Base-by-base conservation (phyloP, 1,139 yeast species). In the Saccharomyces hybrid region DNA sequence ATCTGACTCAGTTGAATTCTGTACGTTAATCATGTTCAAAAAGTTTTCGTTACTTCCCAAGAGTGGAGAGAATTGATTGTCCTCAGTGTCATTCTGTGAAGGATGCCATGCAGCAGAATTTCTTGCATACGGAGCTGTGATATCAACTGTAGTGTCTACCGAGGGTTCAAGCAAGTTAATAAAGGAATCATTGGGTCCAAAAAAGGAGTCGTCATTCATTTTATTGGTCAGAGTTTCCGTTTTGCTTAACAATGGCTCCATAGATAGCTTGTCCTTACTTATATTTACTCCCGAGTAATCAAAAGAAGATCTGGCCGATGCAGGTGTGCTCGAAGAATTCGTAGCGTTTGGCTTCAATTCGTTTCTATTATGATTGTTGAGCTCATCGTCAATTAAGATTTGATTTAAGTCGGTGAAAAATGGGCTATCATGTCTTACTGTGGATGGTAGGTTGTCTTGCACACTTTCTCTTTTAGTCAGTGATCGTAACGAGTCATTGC, bases 401-500 rank as follows among this genome's bases (percentile, higher is more conserved):
- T 62, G 59, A 42, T 61, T 66, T 53, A 67, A 51, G 50, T 64
- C 70, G 52, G 56, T 62, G 50, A 51, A 67, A 4, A 63, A 55
- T 1, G 55, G 56, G 48, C 57, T 63, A 48, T 61, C 61, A 46
- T 59, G 61, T 53, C 68, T 61, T 6, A 64, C 75, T 2, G 80
- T 80, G 8, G 72, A 68, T 1, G 75, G 71, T 46, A 74, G 59
- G 48, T 61, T 65, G 42, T 65, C 70, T 26, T 67, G 66, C 42
- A 62, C 60, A 53, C 64, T 63, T 52, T 56, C 58, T 30, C 57
- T 65, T 54, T 60, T 59, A 52, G 57, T 51, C 56, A 38, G 8
- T 20, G 44, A 38, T 38, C 44, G 26, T 20, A 38, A 38, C 11
- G 44, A 38, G 1, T 38, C 44, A 38, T 11, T 38, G 44, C 44